A percentile compares a stretch with the other conserved stretches of the same genome.
Conservation (phyloP, 225 moss, liverwort and hornwort genomes). For the Physcomitrium patens region DNA sequence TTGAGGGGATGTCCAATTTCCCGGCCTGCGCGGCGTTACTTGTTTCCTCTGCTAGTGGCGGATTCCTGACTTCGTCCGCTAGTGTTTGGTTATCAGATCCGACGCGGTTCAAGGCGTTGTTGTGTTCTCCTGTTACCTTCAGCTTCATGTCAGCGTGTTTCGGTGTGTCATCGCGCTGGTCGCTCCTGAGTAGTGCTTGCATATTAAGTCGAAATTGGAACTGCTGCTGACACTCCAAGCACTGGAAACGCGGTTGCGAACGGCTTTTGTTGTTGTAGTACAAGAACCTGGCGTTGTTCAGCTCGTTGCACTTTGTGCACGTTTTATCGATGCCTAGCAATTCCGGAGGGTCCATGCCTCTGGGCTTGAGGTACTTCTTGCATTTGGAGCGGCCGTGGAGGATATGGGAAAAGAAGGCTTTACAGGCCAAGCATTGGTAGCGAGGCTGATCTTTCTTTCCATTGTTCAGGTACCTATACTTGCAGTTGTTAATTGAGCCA, state of each 20-base stretch:
- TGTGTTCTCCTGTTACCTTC: too few species aligned
- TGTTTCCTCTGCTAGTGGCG: neutral
- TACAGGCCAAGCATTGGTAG: neutral
- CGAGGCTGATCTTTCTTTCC: neutral
- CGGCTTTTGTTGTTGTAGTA: neutral
- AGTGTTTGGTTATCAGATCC: neutral
- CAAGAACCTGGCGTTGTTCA: neutral
- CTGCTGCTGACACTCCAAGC: neutral
- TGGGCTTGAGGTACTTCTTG: neutral
- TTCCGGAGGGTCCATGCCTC: neutral
- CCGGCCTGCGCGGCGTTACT: neutral
- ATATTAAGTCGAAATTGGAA: slow-evolving; percentile 8
- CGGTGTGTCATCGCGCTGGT: neutral
- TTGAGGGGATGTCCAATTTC: too few species aligned
- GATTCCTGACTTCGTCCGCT: neutral
- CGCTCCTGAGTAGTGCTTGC: neutral
- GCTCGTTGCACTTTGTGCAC: neutral
- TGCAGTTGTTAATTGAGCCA: neutral
- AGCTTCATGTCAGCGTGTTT: too few species aligned
- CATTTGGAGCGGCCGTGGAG: neutral
- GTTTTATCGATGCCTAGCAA: neutral
- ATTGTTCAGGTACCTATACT: slow-evolving; percentile 9
- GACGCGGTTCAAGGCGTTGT: neutral
- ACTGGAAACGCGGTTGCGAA: neutral
- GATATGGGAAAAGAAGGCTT: neutral